These are phyloP conservation scores for Fraxinus greggii DNA, from an alignment of 305 asterid genomes.

Conservation along the genomic window DNA sequence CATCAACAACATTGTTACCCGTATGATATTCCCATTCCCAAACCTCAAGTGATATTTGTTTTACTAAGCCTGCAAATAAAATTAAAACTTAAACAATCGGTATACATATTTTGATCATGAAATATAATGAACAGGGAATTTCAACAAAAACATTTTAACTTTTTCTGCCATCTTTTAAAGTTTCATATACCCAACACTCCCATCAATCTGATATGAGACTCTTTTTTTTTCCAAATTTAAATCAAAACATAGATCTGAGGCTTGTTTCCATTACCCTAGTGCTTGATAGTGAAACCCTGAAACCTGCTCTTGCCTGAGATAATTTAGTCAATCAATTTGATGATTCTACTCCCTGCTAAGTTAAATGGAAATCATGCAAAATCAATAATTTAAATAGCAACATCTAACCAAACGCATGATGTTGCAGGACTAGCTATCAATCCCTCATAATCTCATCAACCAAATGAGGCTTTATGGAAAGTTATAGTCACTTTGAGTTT, in stretches of 20 bases:
- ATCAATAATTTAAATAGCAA: background rate
- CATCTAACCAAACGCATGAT: background rate
- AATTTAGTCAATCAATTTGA: background rate
- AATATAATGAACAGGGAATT: background rate
- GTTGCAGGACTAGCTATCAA: background rate
- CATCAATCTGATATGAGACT: background rate
- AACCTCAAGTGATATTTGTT: background rate
- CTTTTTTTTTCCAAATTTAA: background rate
- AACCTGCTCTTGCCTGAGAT: background rate
- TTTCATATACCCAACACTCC: background rate
- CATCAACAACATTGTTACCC: background rate
- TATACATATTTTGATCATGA: background rate
- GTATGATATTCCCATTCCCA: background rate
- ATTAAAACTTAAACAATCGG: background rate
- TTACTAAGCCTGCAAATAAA: background rate
- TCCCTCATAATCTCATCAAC: background rate
- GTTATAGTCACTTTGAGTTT: background rate
- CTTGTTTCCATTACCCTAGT: background rate
- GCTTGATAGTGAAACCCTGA: background rate
- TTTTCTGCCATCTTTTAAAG: background rate
- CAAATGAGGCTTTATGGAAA: background rate
- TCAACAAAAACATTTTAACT: background rate
- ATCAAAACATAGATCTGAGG: background rate
- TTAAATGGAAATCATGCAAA: background rate
- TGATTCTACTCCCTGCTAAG: background rate